A percentile compares a stretch with the other conserved stretches of the same genome.
Evolutionary conservation across 148 eudicot genomes (phyloP).

Genomic region (Cornus controversa): DNA sequence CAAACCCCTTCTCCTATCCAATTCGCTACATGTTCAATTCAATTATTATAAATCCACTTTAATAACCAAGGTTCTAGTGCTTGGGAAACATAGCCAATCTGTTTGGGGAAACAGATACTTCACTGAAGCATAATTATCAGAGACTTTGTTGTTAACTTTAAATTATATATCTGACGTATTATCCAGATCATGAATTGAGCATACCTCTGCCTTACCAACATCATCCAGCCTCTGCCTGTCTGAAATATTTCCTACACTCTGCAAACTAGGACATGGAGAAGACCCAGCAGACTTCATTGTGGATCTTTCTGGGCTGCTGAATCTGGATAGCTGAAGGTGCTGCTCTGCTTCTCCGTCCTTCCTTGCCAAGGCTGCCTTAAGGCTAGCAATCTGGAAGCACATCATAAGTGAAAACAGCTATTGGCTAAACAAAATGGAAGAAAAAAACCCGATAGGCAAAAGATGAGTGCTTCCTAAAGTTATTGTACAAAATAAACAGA

Average conservation of each 20-base stretch:
- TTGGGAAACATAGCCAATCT: neutral
- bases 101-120: neutral
- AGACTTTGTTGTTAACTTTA: neutral
- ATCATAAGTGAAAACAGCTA: constrained; percentile 1
- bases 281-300: constrained; percentile 49
- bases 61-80: neutral
- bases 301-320: constrained; percentile 48
- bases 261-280: constrained; percentile 47
- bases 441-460: neutral
- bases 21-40: neutral
- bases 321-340: constrained; percentile 26
- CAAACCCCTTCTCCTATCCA: neutral
- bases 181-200: neutral
- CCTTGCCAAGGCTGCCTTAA: constrained; percentile 75
- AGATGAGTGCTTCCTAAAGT: neutral
- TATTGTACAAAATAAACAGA: too few species aligned
- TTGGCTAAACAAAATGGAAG: neutral
- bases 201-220: constrained; percentile 49
- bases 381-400: constrained; percentile 51
- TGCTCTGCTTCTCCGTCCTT: constrained; percentile 61
- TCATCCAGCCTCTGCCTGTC: constrained; percentile 36
- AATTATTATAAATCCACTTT: neutral
- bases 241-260: constrained; percentile 22
- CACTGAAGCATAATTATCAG: neutral
- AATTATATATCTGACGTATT: neutral